Base-by-base conservation (phyloP, 495 filamentous ascomycete species). In the Lepraria neglecta region DNA sequence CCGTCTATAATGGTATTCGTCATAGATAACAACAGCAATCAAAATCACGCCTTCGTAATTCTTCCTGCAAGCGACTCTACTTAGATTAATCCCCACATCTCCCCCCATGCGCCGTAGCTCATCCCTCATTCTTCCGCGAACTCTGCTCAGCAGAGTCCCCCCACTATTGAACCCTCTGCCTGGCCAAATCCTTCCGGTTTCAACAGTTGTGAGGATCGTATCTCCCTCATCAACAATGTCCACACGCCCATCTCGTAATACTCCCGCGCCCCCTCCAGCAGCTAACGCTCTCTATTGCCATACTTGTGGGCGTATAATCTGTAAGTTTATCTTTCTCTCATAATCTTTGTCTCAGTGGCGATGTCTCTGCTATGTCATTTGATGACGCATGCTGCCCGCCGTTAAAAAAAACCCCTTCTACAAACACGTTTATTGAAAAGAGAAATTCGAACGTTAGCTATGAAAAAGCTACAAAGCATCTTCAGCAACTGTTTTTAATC, bases 261-360 rank as follows among this genome's bases (percentile, higher is more conserved):
- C 46, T 3, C 65, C 43, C 6, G 14, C 62, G 27, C 56, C 62
- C 2, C 24, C 43, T 7, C 58, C 54, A 21, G 47, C 31, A 35
- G 55, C 47, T 15, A 55, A 56, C 28, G 38, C 31, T 4, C 27
- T 58, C 24, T 68, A 68, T 42, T 68, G 65, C 54, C 52, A 46
- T 31, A 68, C 65, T 2, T 68, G 65, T 33, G 65, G 65, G 12
- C 59, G 65, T 6, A 15, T 68, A 17, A 65, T 68, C n/a, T 56
- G 65, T 68, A 53, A 56, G 65, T 60, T 31, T 30, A 4, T 15
- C 7, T 6, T 57, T 50, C 35, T 10, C 0, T 42, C 35, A 14
- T 15, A n/a, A 4, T 24, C 15, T 15, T 28, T 17, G 42, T 47
- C 27, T 19, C 47, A 12, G 21, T 12, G 12, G 11, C 14, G 19